Base-by-base conservation (phyloP, 306 rosid species). In the Mimosa pudica region DNA sequence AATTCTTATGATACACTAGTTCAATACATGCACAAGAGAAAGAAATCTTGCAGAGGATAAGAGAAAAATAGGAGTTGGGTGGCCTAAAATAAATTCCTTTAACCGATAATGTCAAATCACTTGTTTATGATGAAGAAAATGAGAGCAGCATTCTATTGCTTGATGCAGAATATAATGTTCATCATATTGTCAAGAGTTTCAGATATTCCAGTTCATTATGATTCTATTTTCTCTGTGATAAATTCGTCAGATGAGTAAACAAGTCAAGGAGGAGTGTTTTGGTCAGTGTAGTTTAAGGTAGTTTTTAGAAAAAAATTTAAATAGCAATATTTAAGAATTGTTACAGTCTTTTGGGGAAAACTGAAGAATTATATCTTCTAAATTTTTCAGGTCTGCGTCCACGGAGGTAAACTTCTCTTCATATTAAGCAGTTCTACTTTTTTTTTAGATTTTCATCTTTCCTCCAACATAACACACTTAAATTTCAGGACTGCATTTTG, bases 21-120 rank as follows among this genome's bases (percentile, higher is more conserved):
- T 7, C 8, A 12, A n/a, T 51, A 55, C 32, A 35, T 17, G 24
- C 30, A 60, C 18, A 3, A 5, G 74, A 67, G 67, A 74, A 74
- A 64, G 45, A 67, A 64, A 36, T 46, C 76, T 24, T 44, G 10
- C 33, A 5, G 63, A 62, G 65, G 71, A 62, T 24, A 24, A 1
- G 30, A 54, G 41, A 58, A 72, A 64, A 76, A 10, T 24, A 52
- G 57, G 17, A 52, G 71, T 38, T 76, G 71, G 33, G 10, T 35
- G 8, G 35, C 57, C 6, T 49, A 63, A 45, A 68, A 77, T 62
- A 54, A 32, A 79, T 69, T 55, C 48, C 68, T 46, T 13, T 42
- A 46, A 76, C 45, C 14, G 66, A 7, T 68, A 79, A 47, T 24
- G 80, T 77, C 17, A 75, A 70, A 52, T 60, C 32, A 44, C 69